Evolutionary conservation across 805 yeast genomes (phyloP).

Genomic region (Spathaspora passalidarum): DNA sequence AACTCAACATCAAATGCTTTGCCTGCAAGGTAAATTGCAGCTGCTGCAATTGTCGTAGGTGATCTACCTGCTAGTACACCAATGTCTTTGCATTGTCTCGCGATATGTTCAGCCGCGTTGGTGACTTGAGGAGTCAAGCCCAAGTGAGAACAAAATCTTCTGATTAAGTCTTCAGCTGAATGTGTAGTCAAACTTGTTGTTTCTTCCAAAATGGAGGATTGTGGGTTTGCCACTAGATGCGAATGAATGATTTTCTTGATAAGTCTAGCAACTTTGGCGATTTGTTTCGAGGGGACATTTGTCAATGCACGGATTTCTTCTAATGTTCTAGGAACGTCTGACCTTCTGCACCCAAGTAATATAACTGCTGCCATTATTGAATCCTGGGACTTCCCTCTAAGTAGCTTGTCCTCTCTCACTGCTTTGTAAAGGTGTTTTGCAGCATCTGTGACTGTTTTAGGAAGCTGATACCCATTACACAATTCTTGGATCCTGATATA

Average conservation of each 20-base stretch:
- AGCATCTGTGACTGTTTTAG: slow-evolving; percentile 92
- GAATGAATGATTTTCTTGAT: slow-evolving; percentile 58
- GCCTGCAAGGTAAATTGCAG: slow-evolving; percentile 90
- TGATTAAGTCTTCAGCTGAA: slow-evolving; percentile 86
- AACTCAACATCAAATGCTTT: slow-evolving; percentile 71
- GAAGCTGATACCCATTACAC: slow-evolving; percentile 93
- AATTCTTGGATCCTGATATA: slow-evolving; percentile 86
- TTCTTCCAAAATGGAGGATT: slow-evolving; percentile 40
- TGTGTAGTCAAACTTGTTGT: slow-evolving; percentile 72
- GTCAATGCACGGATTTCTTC: slow-evolving; percentile 94
- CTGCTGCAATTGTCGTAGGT: slow-evolving; percentile 95
- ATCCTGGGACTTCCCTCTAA: slow-evolving; percentile 88
- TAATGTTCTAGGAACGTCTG: slow-evolving; percentile 88
- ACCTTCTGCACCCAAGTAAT: slow-evolving; percentile 88
- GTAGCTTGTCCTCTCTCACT: slow-evolving; percentile 78
- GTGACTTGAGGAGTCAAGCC: slow-evolving; percentile 81
- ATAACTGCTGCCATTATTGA: slow-evolving; percentile 95
- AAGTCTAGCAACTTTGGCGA: slow-evolving; percentile 82
- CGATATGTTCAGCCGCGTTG: slow-evolving; percentile 91
- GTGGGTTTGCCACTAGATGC: slow-evolving; percentile 50
- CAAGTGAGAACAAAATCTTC: slow-evolving; percentile 91
- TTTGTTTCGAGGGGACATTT: slow-evolving; percentile 87
- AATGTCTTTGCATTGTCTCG: slow-evolving; percentile 79
- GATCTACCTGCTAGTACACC: slow-evolving; percentile 95
- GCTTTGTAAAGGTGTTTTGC: slow-evolving; percentile 93